Percentiles rank a stretch among this genome's conserved stretches.
phyloP scores from a whole-genome alignment of 2,329 filamentous ascomycete species.

The Erysiphe pulchra region DNA sequence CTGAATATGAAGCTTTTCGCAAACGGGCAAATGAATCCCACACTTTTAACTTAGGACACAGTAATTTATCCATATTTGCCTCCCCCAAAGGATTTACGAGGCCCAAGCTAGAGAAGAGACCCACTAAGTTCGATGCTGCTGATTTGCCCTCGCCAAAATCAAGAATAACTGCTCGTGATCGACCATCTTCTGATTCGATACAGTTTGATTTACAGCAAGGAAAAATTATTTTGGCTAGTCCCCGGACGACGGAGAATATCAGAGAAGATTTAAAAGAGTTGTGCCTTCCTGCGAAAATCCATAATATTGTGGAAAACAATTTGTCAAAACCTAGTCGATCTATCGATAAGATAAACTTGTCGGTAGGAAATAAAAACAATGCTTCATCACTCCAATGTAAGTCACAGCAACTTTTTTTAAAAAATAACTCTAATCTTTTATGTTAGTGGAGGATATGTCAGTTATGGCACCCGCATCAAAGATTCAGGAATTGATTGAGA shows the following conservation, averaged over 20 bases:
- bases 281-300: constrained; percentile 17
- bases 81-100: constrained; percentile 5
- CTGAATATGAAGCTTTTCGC: constrained; percentile 60
- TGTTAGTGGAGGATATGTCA: constrained; percentile 21
- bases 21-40: constrained; percentile 43
- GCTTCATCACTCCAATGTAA: constrained; percentile 15
- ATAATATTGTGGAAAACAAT: too few species aligned
- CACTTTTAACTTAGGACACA: constrained; percentile 21
- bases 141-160: constrained; percentile 8
- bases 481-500: constrained; percentile 29
- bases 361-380: constrained; percentile 22
- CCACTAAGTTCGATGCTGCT: constrained; percentile 5
- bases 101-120: constrained; percentile 6
- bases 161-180: constrained; percentile 1
- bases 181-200: too few species aligned
- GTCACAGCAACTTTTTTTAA: constrained; percentile 6
- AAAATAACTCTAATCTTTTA: constrained; percentile 27
- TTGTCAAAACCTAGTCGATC: too few species aligned
- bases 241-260: too few species aligned
- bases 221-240: too few species aligned
- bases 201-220: too few species aligned
- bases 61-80: constrained; percentile 20
- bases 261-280: constrained; percentile 17
- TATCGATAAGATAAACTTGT: constrained; percentile 7
- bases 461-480: constrained; percentile 26